A percentile compares a stretch with the other conserved stretches of the same genome.
Conservation (phyloP, 2,329 filamentous ascomycete genomes). For the Didymella keratinophila region DNA sequence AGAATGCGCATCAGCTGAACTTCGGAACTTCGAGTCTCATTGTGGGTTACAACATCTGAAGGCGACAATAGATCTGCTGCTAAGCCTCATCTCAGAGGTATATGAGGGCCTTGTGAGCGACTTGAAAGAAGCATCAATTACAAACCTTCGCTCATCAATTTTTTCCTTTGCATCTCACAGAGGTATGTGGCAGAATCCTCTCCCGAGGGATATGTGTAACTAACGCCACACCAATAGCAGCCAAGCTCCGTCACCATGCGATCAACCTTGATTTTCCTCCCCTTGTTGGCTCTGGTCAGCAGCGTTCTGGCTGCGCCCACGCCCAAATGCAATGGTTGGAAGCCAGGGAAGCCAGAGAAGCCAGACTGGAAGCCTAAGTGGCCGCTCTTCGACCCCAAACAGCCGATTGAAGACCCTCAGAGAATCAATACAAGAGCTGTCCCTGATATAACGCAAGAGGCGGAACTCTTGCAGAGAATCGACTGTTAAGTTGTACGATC, state of each 20-base stretch:
- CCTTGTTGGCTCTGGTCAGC: slow-evolving; percentile 16
- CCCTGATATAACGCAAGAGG: background rate
- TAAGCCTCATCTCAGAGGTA: slow-evolving; percentile 1
- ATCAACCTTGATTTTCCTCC: slow-evolving; percentile 11
- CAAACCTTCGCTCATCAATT: background rate
- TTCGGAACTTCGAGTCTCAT: slow-evolving; percentile 5
- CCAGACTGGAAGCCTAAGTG: slow-evolving; percentile 1
- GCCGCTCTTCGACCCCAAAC: slow-evolving; percentile 4
- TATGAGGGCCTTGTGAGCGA: slow-evolving; percentile 2
- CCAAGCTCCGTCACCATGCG: slow-evolving; percentile 5
- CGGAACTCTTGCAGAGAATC: background rate
- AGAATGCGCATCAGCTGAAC: slow-evolving; percentile 1
- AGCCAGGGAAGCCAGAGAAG: slow-evolving; percentile 5
- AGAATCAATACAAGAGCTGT: slow-evolving; percentile 9
- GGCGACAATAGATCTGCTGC: slow-evolving; percentile 2
- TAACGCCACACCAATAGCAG: slow-evolving; percentile 1
- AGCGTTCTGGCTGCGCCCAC: slow-evolving; percentile 26
- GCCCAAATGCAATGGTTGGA: slow-evolving; percentile 9
- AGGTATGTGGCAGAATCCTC: background rate
- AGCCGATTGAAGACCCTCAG: background rate
- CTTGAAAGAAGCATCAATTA: background rate
- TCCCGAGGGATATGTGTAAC: background rate
- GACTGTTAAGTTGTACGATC: slow-evolving; percentile 1
- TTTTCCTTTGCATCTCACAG: background rate
- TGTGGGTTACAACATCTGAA: slow-evolving; percentile 11